Base-by-base conservation (phyloP, 2,329 filamentous ascomycete genomes). In the Mycogone perniciosa region DNA sequence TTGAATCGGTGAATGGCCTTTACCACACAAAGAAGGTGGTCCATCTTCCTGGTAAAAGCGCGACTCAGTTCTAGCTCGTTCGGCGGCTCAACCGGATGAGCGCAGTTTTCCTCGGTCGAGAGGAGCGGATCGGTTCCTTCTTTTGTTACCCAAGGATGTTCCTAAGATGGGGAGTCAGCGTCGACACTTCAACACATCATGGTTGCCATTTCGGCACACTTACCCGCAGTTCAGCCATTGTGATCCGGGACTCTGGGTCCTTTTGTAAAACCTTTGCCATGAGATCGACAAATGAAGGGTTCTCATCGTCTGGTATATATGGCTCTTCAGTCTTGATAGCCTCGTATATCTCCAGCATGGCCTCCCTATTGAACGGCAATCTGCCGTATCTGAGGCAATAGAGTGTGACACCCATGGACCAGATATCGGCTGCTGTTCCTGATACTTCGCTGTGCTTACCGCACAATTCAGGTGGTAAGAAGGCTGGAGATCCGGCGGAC, bases 381-480 rank as follows among this genome's bases (percentile, higher is more conserved):
- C 75, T 77, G 31, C 93, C 93, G 62, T 95, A 97, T 54, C 87
- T 84, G 37, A 99, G 76, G 66, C 93, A 99, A 66, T 92, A 97
- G 2, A 99, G 74, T 2, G 91, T 95, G 7, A 96, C 85, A 6
- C 93, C 93, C 92, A 97, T 97, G 4, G 92, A 95, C 93, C 93
- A 99, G 48, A 99, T 90, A 68, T 99, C 93, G 4, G 89, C 89
- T 4, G 92, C 90, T 60, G 82, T 87, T 8, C 93, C 93, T 3
- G 88, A 92, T 1, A 97, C 85, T 57, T 91, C 85, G 1, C 88
- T 89, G 64, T 96, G 92, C 60, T 82, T 90, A 6, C 84, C 84
- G 62, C 93, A 99, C 9, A 99, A 75, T 67, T 99, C 93, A 0
- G 93, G 93, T 0, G 93, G 88, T 52, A 97, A 79, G 62, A 99